Conservation (phyloP, 179 eudicot genomes). For the Nepenthes alata region DNA sequence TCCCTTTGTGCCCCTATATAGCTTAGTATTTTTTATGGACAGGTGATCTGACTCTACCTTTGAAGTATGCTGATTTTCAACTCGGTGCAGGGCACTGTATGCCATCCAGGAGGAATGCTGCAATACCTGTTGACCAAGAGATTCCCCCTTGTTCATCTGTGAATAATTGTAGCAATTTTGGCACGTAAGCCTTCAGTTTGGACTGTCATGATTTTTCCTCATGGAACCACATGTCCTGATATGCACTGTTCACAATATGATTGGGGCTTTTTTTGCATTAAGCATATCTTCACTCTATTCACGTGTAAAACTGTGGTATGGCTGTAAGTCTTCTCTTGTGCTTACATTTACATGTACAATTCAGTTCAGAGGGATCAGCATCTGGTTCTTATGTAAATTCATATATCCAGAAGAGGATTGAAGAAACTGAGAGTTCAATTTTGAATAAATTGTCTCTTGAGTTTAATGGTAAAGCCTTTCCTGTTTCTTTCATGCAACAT, state of each 20-base stretch:
- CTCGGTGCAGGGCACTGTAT: conserved; percentile 25
- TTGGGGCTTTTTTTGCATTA: background rate
- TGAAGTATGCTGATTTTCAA: conserved; percentile 18
- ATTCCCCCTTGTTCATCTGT: conserved; percentile 23
- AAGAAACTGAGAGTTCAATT: conserved; percentile 28
- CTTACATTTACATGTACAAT: conserved; percentile 5
- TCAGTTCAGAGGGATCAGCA: conserved; percentile 37
- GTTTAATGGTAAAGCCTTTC: conserved; percentile 32
- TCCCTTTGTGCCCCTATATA: background rate
- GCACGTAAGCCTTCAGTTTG: conserved; percentile 15
- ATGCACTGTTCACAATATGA: background rate
- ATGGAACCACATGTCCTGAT: background rate
- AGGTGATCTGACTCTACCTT: conserved; percentile 15
- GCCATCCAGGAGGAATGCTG: conserved; percentile 19
- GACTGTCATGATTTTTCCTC: background rate
- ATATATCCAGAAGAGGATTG: conserved; percentile 30
- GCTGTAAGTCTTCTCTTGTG: background rate
- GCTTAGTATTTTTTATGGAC: conserved; percentile 5
- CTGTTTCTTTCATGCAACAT: background rate
- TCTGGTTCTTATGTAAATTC: conserved; percentile 52
- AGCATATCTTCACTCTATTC: background rate
- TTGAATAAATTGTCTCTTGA: conserved; percentile 12
- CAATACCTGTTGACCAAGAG: conserved; percentile 22
- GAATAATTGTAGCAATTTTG: conserved; percentile 10
- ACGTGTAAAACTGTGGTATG: background rate